Conservation (phyloP, 2,329 filamentous ascomycete genomes). For the Hypoxylon sp. region DNA sequence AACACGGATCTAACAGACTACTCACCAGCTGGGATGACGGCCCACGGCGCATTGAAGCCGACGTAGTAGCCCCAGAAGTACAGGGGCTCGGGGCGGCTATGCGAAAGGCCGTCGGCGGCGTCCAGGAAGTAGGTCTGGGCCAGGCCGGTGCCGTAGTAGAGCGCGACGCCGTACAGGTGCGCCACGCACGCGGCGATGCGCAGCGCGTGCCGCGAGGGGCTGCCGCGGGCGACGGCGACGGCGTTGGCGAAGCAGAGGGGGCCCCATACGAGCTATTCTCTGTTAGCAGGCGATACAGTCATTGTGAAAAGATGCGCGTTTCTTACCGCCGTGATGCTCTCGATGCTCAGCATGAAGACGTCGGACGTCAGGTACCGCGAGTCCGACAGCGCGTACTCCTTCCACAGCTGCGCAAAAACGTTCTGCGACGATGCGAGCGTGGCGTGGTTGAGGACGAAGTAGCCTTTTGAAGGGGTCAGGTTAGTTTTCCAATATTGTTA, state of each 20-base stretch:
- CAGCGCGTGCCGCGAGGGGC: constrained; percentile 57
- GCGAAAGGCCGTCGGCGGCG: too few species aligned
- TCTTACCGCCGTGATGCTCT: constrained; percentile 79
- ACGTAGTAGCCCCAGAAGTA: constrained; percentile 72
- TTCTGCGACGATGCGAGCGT: constrained; percentile 72
- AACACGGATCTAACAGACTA: constrained; percentile 35
- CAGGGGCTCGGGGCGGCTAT: constrained; percentile 65
- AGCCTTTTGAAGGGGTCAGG: constrained; percentile 57
- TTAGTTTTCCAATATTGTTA: not conserved
- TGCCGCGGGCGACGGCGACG: constrained; percentile 53
- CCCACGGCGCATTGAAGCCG: constrained; percentile 68
- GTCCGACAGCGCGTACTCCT: constrained; percentile 88
- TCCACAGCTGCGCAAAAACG: constrained; percentile 87
- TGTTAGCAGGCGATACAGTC: not conserved
- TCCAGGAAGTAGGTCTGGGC: constrained; percentile 56
- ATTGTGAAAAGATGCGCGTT: not conserved
- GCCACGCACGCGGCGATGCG: constrained; percentile 61
- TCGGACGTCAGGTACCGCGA: constrained; percentile 85
- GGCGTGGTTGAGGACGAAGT: constrained; percentile 76
- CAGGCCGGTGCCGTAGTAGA: constrained; percentile 68
- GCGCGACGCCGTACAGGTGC: constrained; percentile 67
- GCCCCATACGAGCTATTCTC: constrained; percentile 61
- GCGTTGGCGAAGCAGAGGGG: constrained; percentile 63
- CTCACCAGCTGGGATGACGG: constrained; percentile 62
- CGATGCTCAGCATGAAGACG: constrained; percentile 86